phyloP scores from a whole-genome alignment of 1,284 basidiomycete genomes.

The Ganoderma lingzhi region DNA sequence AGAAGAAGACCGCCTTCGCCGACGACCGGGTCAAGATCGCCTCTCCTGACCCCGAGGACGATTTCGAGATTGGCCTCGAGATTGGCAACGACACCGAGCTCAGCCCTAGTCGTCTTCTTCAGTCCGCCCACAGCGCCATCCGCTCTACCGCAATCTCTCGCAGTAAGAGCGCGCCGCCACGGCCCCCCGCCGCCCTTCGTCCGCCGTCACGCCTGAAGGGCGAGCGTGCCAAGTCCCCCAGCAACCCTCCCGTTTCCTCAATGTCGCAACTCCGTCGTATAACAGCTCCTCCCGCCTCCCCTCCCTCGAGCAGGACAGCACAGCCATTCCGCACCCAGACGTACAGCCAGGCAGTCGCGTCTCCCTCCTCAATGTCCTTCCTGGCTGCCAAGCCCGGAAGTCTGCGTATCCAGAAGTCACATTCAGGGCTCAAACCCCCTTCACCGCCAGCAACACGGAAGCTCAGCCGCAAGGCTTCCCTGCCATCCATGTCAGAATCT shows the following conservation, averaged over 20 bases:
- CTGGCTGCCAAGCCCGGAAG: slow-evolving; percentile 72
- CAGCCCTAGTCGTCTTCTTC: slow-evolving; percentile 74
- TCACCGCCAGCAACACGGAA: slow-evolving; percentile 69
- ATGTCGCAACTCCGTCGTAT: slow-evolving; percentile 71
- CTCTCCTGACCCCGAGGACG: slow-evolving; percentile 75
- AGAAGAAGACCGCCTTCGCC: slow-evolving; percentile 65
- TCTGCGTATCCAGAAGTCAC: slow-evolving; percentile 82
- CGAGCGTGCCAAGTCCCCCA: slow-evolving; percentile 75
- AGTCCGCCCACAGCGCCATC: slow-evolving; percentile 55
- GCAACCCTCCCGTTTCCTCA: slow-evolving; percentile 70
- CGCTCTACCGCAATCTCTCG: slow-evolving; percentile 47
- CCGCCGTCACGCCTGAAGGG: slow-evolving; percentile 67
- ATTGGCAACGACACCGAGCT: slow-evolving; percentile 83
- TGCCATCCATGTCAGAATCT: slow-evolving; percentile 75
- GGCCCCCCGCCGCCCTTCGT: slow-evolving; percentile 52
- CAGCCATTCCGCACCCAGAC: slow-evolving; percentile 60
- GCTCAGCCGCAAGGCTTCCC: slow-evolving; percentile 76
- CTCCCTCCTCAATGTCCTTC: slow-evolving; percentile 60
- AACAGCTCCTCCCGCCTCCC: slow-evolving; percentile 55
- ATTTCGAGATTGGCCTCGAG: slow-evolving; percentile 83
- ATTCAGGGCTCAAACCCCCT: slow-evolving; percentile 77
- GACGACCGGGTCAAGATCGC: slow-evolving; percentile 60
- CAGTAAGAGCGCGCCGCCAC: slow-evolving; percentile 62
- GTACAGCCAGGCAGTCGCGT: slow-evolving; percentile 62
- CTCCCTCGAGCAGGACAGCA: slow-evolving; percentile 62